Evolutionary conservation across 2,329 filamentous ascomycete genomes (phyloP).

Genomic region (Trichoderma aggressivum): DNA sequence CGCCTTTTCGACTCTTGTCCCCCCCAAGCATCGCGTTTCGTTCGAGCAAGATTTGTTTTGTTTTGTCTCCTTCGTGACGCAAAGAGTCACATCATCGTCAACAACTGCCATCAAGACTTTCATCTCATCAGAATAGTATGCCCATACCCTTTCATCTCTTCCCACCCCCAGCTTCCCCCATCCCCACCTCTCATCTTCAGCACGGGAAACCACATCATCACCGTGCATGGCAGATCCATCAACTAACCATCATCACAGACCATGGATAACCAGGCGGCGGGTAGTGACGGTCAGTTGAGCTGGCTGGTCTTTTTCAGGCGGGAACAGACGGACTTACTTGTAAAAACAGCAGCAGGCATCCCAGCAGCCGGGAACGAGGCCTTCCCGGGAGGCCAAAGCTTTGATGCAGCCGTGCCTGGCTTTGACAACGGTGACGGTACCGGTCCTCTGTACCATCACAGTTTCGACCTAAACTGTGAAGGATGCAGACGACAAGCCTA

Average conservation of each 20-base stretch:
- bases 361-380: background rate
- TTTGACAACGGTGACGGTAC: background rate
- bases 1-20: background rate
- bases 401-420: no score
- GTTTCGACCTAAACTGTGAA: background rate
- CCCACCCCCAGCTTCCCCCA: background rate
- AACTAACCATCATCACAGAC: background rate
- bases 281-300: constrained; percentile 10
- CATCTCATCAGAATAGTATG: background rate
- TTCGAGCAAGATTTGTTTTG: background rate
- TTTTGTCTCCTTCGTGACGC: background rate
- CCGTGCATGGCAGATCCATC: background rate
- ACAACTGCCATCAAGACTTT: background rate
- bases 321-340: background rate
- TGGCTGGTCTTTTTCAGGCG: background rate
- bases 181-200: background rate
- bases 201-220: constrained; percentile 12
- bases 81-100: background rate
- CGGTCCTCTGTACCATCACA: background rate
- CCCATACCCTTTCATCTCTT: background rate
- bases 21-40: background rate
- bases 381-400: background rate
- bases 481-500: background rate
- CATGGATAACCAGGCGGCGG: background rate
- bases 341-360: background rate